Evolutionary conservation across 2,329 filamentous ascomycete genomes (phyloP), one percentile per base, ranked within the genome.

Genomic region (Neonectria magnoliae): DNA sequence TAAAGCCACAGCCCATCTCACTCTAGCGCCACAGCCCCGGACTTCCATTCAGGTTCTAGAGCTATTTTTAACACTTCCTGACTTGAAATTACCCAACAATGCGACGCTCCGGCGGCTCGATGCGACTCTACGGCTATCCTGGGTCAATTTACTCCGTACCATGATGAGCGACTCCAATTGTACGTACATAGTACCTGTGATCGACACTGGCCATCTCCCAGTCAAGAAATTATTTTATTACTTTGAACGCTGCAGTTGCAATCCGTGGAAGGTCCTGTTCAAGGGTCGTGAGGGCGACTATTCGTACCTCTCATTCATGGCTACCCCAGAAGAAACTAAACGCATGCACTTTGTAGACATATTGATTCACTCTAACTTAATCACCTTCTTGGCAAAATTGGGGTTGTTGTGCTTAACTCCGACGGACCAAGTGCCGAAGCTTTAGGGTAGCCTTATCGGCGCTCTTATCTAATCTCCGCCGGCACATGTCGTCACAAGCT

Each of bases 401-500:
- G 48, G 3, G 3, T 9, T 51, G 16, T 14, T 51, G 16, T 18
- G n/a, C 27, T 51, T 38, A 31, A 33, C 25, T 29, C 29, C 54
- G 27, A n/a, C 18, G 20, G 20, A 18, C 20, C 29, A n/a, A 52
- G 9, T 47, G 22, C 18, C 18, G 7, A n/a, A 18, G 11, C 48
- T 33, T 18, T 51, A 51, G 48, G 48, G 48, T 51, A 51, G 48
- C 48, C 27, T 22, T 33, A 20, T 51, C 48, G 9, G 27, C 3
- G 5, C 11, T 11, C 61, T 67, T 71, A 71, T 71, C 69, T 70
- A 66, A 71, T 71, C 69, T 70, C 67, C 69, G 69, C 16, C n/a
- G n/a, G n/a, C 44, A 42, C 55, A 71, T 71, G 69, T 71, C 69
- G 69, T 71, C 69, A 71, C 69, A 68, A 68, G 54, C 69, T 71